These are phyloP conservation scores for Fragilariopsis cylindrus DNA, from an alignment of 108 stramenopile species.

Conservation along the genomic window DNA sequence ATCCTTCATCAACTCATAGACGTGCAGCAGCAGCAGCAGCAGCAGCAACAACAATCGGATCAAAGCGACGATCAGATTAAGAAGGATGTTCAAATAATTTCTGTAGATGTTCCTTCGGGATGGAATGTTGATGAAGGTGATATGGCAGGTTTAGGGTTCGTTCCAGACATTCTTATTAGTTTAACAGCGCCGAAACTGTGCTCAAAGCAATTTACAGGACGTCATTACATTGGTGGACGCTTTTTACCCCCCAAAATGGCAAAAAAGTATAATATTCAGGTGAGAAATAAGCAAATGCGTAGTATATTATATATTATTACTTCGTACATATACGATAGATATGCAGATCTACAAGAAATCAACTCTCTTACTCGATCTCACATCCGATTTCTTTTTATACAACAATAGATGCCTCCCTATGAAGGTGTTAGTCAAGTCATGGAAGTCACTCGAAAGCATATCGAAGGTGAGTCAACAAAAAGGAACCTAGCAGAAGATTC, in stretches of 20 bases:
- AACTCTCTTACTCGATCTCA: neutral
- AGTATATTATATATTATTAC: neutral
- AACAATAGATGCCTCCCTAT: slow-evolving; percentile 71
- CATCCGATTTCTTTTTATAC: neutral
- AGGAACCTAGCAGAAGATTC: neutral
- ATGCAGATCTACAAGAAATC: too few species aligned
- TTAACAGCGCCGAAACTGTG: slow-evolving; percentile 93
- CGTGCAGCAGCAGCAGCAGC: slow-evolving; percentile 23
- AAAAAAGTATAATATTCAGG: slow-evolving; percentile 76
- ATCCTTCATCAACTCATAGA: slow-evolving; percentile 67
- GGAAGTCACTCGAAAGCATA: slow-evolving; percentile 43
- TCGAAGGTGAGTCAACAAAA: slow-evolving; percentile 15
- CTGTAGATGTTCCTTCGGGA: slow-evolving; percentile 95
- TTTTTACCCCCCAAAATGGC: slow-evolving; percentile 87
- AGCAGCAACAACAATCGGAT: neutral
- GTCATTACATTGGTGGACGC: slow-evolving; percentile 93
- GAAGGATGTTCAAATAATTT: slow-evolving; percentile 52
- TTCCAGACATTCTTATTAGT: slow-evolving; percentile 85
- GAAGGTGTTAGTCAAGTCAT: slow-evolving; percentile 73
- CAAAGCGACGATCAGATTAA: slow-evolving; percentile 8
- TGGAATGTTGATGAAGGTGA: slow-evolving; percentile 90
- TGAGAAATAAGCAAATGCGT: slow-evolving; percentile 18
- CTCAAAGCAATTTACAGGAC: slow-evolving; percentile 67
- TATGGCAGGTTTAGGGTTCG: slow-evolving; percentile 45
- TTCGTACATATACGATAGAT: too few species aligned